Evolutionary conservation across 129 eudicot genomes (phyloP).

Genomic region (Chrysanthemum seticuspe): DNA sequence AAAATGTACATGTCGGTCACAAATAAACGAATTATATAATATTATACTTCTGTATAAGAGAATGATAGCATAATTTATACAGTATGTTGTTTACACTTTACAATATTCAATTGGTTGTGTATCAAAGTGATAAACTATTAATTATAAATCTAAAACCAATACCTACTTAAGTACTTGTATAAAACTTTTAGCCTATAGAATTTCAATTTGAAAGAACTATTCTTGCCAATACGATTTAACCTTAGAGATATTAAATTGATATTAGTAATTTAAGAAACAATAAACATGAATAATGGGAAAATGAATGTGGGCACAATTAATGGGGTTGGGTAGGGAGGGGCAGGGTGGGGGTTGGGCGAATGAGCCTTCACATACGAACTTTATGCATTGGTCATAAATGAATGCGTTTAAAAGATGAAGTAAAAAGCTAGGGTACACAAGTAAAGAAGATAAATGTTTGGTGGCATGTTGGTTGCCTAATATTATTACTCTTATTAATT

Average conservation of each 20-base stretch:
- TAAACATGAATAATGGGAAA: background rate
- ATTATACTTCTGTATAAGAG: background rate
- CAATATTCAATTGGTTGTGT: background rate
- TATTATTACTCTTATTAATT: conserved; percentile 31
- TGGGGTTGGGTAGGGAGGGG: conserved; percentile 25
- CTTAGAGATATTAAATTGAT: background rate
- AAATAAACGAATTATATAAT: background rate
- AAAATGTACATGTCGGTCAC: conserved; percentile 6
- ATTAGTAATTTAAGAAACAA: background rate
- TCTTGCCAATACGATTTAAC: no score
- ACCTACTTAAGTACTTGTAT: background rate
- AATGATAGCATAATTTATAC: background rate
- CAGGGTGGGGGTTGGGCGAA: conserved; percentile 19
- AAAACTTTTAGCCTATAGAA: no score
- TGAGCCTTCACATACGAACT: conserved; percentile 15
- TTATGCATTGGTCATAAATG: conserved; percentile 30
- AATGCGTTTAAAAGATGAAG: conserved; percentile 33
- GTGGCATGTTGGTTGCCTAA: conserved; percentile 27
- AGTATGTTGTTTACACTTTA: background rate
- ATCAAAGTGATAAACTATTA: no score
- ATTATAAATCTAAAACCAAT: background rate
- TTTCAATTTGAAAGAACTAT: background rate
- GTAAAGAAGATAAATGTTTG: conserved; percentile 25
- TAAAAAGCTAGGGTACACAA: conserved; percentile 14
- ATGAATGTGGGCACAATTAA: conserved; percentile 31